Percentiles rank a stretch among this genome's conserved stretches.
Evolutionary conservation across 768 basidiomycete species (phyloP).

Genomic region (Lactifluus volemus): DNA sequence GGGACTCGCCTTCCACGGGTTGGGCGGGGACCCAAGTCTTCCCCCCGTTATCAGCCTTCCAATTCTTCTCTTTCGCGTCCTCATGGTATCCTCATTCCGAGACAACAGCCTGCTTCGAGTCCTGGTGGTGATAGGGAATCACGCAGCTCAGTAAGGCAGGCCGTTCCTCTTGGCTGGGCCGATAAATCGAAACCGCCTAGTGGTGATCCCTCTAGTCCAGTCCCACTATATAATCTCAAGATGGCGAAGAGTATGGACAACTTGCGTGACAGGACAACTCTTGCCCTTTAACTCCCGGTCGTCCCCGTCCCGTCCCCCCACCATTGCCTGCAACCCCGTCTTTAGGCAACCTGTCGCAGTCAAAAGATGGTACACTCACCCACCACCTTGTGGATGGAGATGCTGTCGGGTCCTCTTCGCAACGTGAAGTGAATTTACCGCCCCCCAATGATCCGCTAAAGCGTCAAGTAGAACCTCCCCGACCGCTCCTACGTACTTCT

Average conservation of each 20-base stretch:
- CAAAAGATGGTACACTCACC: constrained; percentile 2
- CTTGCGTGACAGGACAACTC: constrained; percentile 14
- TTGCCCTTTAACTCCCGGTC: constrained; percentile 1
- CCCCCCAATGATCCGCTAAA: neutral
- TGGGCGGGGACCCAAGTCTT: constrained; percentile 15
- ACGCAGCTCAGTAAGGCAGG: constrained; percentile 29
- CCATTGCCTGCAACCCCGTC: constrained; percentile 13
- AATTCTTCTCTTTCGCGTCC: constrained; percentile 7
- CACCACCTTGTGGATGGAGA: constrained; percentile 4
- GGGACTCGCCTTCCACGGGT: constrained; percentile 1
- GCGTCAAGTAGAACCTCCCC: constrained; percentile 1
- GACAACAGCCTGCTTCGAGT: constrained; percentile 15
- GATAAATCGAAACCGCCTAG: constrained; percentile 37
- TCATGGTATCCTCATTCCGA: constrained; percentile 21
- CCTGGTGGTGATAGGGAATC: constrained; percentile 18
- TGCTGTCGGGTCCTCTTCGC: neutral
- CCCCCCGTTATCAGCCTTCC: constrained; percentile 13
- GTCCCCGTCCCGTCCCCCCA: constrained; percentile 8
- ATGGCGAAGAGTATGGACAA: constrained; percentile 21
- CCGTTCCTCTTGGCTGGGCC: constrained; percentile 39
- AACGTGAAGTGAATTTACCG: constrained; percentile 1
- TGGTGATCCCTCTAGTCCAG: constrained; percentile 15
- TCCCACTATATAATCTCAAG: constrained; percentile 14
- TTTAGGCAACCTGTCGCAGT: neutral
- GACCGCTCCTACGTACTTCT: constrained; percentile 4